Conservation (phyloP, 352 stramenopile genomes). For the Globisporangium viniferum region DNA sequence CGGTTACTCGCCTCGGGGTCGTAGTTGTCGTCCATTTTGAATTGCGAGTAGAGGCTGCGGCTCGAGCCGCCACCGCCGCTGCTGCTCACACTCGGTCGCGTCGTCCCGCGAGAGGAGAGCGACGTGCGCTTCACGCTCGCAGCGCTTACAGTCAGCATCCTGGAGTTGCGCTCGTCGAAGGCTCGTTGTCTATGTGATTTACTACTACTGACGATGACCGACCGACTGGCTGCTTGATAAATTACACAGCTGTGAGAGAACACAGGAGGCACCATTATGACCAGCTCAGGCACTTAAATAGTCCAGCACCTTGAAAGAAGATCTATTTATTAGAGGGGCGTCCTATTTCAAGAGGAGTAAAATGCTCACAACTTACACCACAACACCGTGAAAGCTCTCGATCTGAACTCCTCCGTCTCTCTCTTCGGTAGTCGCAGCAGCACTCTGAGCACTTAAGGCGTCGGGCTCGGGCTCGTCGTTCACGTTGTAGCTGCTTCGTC, state of each 20-base stretch:
- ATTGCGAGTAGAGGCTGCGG: slow-evolving; percentile 28
- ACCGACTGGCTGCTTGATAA: not conserved
- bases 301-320: not conserved
- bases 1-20: slow-evolving; percentile 22
- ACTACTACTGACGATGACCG: not conserved
- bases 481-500: slow-evolving; percentile 41
- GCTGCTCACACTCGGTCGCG: slow-evolving; percentile 14
- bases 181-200: not conserved
- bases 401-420: not conserved
- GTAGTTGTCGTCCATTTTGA: slow-evolving; percentile 57
- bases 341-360: not conserved
- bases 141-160: slow-evolving; percentile 34
- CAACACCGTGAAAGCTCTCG: not conserved
- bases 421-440: not conserved
- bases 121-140: slow-evolving; percentile 27
- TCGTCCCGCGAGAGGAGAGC: slow-evolving; percentile 35
- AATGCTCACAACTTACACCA: not conserved
- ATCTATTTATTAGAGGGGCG: not conserved
- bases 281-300: not conserved
- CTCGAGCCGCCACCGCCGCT: slow-evolving; percentile 7
- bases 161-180: not conserved
- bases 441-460: slow-evolving; percentile 4
- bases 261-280: not conserved
- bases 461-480: slow-evolving; percentile 7
- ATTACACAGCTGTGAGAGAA: not conserved